Evolutionary conservation across 371 early-diverging fungal genomes (phyloP), one percentile per base, ranked within the genome.

Genomic region (Circinella umbellata): DNA sequence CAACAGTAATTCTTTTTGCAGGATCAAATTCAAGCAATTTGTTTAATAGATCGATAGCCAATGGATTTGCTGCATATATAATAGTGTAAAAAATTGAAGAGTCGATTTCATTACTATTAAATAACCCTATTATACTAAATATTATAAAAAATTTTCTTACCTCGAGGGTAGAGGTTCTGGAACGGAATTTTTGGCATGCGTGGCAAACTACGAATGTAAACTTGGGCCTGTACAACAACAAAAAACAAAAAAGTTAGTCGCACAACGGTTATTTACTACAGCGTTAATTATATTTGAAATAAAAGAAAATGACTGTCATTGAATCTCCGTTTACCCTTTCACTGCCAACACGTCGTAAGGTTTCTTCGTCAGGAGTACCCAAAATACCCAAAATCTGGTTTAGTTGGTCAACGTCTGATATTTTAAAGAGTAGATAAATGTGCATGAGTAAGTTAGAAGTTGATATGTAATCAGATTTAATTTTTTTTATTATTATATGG

Each of bases 341-440:
- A 76, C 92, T 91, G 47, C 90, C 90, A 66, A 99, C 93, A 37
- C 95, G 87, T 54, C 86, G 73, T 70, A 99, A 81, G 1, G 96
- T 96, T 8, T 92, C 95, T 75, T 96, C 97, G 73, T 95, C 95
- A 27, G 99, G 99, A 0, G 99, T 99, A 51, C 99, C 99, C 47
- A 99, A 86, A 39, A 97, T 95, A 70, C 90, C 88, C 67, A 99
- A 89, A 71, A 99, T 99, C 82, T 98, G 95, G 79, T 99, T 98
- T 71, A 99, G 81, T 81, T 99, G 99, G 78, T 99, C 97, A 18
- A 99, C 95, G 76, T 99, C 87, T 86, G 75, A 38, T 51, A 51
- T 17, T 15, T 13, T 5, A 6, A 51, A 17, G 17, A 5, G 51
- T 51, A 13, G 51, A 5, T 51, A 5, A 0, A 51, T 42, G 3